Percentiles rank a stretch among this genome's conserved stretches.
phyloP scores from a whole-genome alignment of 257 asterid species.

The Orobanche coerulescens region DNA sequence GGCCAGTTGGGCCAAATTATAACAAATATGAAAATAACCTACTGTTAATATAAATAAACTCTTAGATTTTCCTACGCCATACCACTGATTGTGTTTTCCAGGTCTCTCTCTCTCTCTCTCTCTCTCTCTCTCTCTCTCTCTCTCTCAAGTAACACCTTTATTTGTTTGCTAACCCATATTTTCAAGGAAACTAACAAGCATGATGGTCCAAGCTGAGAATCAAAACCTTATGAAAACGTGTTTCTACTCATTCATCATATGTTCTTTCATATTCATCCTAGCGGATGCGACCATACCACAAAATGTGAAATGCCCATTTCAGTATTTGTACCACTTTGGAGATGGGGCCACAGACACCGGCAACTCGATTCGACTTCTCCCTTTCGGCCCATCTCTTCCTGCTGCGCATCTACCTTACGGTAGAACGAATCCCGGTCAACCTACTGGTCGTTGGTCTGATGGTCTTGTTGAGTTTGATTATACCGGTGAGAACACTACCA shows the following conservation, averaged over 20 bases:
- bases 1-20: no score
- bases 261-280: background rate
- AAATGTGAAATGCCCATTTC: constrained; percentile 6
- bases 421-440: constrained; percentile 18
- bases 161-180: no score
- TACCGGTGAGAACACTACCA: background rate
- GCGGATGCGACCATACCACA: background rate
- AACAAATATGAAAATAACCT: no score
- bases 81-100: no score
- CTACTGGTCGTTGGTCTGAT: constrained; percentile 26
- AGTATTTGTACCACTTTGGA: constrained; percentile 15
- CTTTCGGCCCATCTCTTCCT: background rate
- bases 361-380: constrained; percentile 9
- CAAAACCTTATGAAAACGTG: background rate
- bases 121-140: no score
- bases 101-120: no score
- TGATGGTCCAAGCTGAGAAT: background rate
- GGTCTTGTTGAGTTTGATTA: constrained; percentile 8
- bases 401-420: constrained; percentile 28
- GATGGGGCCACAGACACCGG: constrained; percentile 8
- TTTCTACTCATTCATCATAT: background rate
- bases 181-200: background rate
- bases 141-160: no score
- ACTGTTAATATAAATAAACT: no score
- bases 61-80: no score